Conservation (phyloP, 345 rosid species). For the Bruguiera parviflora region DNA sequence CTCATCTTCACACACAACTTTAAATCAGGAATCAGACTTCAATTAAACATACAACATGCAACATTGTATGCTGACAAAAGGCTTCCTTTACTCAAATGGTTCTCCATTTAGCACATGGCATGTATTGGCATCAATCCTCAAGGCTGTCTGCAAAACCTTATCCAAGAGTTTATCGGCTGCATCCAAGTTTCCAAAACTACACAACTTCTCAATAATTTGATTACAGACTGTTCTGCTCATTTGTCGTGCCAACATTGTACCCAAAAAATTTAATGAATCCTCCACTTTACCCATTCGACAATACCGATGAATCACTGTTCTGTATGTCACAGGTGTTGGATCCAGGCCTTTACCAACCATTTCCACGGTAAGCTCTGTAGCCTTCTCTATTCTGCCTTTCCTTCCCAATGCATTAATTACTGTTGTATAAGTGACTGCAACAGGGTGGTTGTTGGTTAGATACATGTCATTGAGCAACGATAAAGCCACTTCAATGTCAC, state of each 20-base stretch:
- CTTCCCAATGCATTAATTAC: slow-evolving; percentile 64
- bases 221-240: slow-evolving; percentile 63
- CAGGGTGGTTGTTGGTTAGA: slow-evolving; percentile 79
- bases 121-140: slow-evolving; percentile 56
- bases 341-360: slow-evolving; percentile 74
- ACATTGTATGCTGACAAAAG: slow-evolving; percentile 70
- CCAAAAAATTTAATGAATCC: slow-evolving; percentile 64
- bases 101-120: slow-evolving; percentile 71
- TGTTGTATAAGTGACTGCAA: slow-evolving; percentile 64
- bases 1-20: slow-evolving; percentile 66
- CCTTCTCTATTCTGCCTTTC: slow-evolving; percentile 65
- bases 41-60: slow-evolving; percentile 71
- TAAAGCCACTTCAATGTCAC: slow-evolving; percentile 67
- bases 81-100: slow-evolving; percentile 54
- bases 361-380: slow-evolving; percentile 53
- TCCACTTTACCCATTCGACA: slow-evolving; percentile 67
- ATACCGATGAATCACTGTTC: slow-evolving; percentile 76
- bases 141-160: slow-evolving; percentile 71
- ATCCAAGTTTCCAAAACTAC: slow-evolving; percentile 64
- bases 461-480: slow-evolving; percentile 93
- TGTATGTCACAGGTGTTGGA: slow-evolving; percentile 80
- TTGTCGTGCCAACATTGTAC: slow-evolving; percentile 64
- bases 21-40: slow-evolving; percentile 70
- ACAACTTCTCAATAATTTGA: slow-evolving; percentile 88
- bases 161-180: slow-evolving; percentile 68